Conservation (phyloP, 2,329 filamentous ascomycete genomes). For the Fusarium equiseti region DNA sequence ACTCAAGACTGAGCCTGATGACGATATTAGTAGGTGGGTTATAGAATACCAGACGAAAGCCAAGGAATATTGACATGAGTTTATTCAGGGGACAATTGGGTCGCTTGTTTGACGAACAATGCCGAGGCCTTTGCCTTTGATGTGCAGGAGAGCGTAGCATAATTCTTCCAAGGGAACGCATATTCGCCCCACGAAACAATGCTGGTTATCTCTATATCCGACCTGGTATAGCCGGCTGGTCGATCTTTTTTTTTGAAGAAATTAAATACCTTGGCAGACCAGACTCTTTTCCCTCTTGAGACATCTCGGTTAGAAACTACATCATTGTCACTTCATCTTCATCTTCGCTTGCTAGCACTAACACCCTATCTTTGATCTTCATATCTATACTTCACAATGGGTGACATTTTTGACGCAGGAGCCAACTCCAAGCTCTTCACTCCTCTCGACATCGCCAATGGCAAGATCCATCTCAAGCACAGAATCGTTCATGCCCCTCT, state of each 20-base stretch:
- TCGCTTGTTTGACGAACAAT: neutral
- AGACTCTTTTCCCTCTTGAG: neutral
- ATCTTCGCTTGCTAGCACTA: neutral
- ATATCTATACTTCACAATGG: slow-evolving; percentile 18
- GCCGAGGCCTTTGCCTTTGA: neutral
- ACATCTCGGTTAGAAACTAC: neutral
- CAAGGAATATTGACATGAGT: neutral
- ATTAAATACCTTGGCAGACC: slow-evolving; percentile 8
- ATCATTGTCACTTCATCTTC: neutral
- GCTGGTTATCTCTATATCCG: neutral
- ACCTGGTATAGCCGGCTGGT: neutral
- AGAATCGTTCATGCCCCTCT: slow-evolving; percentile 65
- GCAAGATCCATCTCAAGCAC: slow-evolving; percentile 62
- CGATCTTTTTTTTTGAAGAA: neutral
- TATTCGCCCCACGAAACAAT: neutral
- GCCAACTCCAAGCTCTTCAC: slow-evolving; percentile 48
- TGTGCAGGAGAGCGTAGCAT: neutral
- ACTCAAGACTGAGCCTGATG: slow-evolving; percentile 16
- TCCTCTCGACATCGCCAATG: slow-evolving; percentile 53
- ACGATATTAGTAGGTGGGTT: neutral
- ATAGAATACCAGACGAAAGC: neutral
- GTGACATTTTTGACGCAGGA: slow-evolving; percentile 21
- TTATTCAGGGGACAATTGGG: neutral
- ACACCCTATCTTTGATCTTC: neutral
- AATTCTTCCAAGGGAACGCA: neutral